Percentiles rank a stretch among this genome's conserved stretches.
phyloP scores from a whole-genome alignment of 2,329 filamentous ascomycete species.

The Phialophora expanda region DNA sequence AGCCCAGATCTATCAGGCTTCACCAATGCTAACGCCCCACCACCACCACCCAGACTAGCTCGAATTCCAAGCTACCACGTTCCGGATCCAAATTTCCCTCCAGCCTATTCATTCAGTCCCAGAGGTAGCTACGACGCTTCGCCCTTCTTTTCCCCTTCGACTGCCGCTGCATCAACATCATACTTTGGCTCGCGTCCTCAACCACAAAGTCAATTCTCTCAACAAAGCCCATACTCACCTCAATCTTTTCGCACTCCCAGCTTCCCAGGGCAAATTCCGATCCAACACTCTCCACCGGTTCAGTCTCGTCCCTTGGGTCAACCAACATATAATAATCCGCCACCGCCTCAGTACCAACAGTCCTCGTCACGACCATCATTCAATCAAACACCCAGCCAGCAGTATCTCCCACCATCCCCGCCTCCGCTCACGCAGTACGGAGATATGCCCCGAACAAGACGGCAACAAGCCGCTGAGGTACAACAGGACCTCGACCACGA shows the following conservation, averaged over 20 bases:
- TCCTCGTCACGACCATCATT: constrained; percentile 46
- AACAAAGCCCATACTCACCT: constrained; percentile 23
- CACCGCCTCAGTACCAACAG: constrained; percentile 39
- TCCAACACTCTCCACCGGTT: constrained; percentile 37
- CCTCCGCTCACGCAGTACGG: constrained; percentile 33
- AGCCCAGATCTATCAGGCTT: constrained; percentile 59
- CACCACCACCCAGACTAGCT: constrained; percentile 45
- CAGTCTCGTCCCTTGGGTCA: constrained; percentile 37
- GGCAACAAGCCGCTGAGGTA: constrained; percentile 43
- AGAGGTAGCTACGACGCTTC: constrained; percentile 53
- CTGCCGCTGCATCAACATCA: constrained; percentile 32
- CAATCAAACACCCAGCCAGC: constrained; percentile 11
- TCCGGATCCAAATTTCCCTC: constrained; percentile 40
- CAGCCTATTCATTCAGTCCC: constrained; percentile 45
- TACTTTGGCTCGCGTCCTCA: constrained; percentile 36
- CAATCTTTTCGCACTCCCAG: constrained; percentile 28
- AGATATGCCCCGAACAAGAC: constrained; percentile 53
- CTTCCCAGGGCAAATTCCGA: constrained; percentile 19
- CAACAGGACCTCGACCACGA: constrained; percentile 36
- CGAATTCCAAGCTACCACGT: constrained; percentile 42
- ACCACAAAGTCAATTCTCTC: constrained; percentile 8
- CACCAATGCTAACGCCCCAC: constrained; percentile 40
- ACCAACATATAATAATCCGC: constrained; percentile 39
- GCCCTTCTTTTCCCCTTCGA: constrained; percentile 51
- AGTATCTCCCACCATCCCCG: constrained; percentile 11